These are phyloP conservation scores for Chaetomium strumarium DNA, from an alignment of 2,329 filamentous ascomycete genomes.

Conservation along the genomic window DNA sequence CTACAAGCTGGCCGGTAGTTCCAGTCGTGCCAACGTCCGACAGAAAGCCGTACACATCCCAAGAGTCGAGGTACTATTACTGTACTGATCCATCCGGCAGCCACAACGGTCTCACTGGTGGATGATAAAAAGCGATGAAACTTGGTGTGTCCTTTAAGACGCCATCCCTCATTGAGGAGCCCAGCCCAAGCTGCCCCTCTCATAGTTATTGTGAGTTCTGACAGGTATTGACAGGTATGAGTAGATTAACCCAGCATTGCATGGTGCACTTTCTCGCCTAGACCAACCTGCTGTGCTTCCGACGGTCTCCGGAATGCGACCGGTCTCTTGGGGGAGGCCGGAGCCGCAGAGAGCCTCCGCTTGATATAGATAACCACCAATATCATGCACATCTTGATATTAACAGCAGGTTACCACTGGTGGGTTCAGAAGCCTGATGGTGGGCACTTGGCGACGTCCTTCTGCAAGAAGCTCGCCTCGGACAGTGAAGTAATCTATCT, in stretches of 20 bases:
- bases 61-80: no score
- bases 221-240: conserved; percentile 3
- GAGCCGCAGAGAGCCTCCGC: not conserved
- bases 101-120: not conserved
- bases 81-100: not conserved
- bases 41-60: conserved; percentile 5
- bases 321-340: conserved; percentile 7
- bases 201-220: conserved; percentile 12
- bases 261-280: not conserved
- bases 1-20: no score
- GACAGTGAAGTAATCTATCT: conserved; percentile 4
- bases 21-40: no score
- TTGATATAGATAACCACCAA: conserved; percentile 12
- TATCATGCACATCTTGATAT: conserved; percentile 11
- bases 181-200: not conserved
- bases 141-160: no score
- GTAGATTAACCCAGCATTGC: conserved; percentile 7
- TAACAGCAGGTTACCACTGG: not conserved
- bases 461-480: conserved; percentile 18
- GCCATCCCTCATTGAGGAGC: not conserved
- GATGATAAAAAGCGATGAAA: no score
- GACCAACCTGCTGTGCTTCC: not conserved
- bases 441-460: not conserved
- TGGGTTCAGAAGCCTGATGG: conserved; percentile 1
- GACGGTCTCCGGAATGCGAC: conserved; percentile 11